phyloP scores from a whole-genome alignment of 306 rosid genomes.

The Cotoneaster glaucophyllus region DNA sequence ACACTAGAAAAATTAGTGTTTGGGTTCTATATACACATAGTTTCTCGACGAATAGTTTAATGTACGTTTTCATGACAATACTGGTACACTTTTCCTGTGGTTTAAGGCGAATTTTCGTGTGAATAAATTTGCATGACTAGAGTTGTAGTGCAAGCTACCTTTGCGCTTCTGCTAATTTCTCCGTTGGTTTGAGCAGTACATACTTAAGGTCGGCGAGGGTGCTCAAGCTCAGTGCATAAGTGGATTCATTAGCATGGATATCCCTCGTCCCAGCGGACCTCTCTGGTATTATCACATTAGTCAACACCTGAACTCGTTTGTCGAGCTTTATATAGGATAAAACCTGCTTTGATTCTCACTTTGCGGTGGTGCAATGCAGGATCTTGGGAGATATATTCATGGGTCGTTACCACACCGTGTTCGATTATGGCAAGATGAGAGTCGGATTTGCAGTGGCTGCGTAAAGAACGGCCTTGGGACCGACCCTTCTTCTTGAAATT shows the following conservation, averaged over 20 bases:
- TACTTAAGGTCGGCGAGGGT: constrained; percentile 72
- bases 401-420: constrained; percentile 88
- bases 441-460: constrained; percentile 91
- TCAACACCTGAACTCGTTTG: background rate
- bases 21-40: background rate
- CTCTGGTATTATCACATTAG: constrained; percentile 53
- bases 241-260: constrained; percentile 68
- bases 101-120: background rate
- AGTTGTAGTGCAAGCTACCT: background rate
- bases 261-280: constrained; percentile 95
- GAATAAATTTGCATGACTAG: background rate
- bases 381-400: constrained; percentile 89
- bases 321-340: background rate
- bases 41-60: background rate
- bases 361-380: constrained; percentile 41
- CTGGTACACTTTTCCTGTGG: background rate
- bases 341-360: constrained; percentile 20
- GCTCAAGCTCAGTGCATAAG: constrained; percentile 75
- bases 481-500: background rate
- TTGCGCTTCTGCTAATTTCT: background rate
- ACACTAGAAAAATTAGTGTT: background rate
- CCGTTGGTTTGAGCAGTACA: constrained; percentile 54
- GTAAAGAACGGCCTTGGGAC: constrained; percentile 18
- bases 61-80: background rate
- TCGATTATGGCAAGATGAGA: constrained; percentile 63